These are phyloP conservation scores for Penicillium frequentans DNA, from an alignment of 2,329 filamentous ascomycete genomes.

Conservation along the genomic window DNA sequence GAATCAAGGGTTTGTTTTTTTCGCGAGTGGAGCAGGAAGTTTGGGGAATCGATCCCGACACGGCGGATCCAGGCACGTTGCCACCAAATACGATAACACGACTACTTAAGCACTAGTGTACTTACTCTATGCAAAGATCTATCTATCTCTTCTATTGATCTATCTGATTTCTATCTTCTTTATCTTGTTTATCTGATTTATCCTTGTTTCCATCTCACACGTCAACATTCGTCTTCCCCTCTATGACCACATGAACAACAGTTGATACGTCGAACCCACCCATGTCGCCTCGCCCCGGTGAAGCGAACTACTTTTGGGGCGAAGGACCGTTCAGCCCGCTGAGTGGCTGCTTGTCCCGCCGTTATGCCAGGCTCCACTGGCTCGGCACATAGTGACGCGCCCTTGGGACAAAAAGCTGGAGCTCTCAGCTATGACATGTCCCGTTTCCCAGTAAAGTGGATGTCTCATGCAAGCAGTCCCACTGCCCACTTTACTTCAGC, in stretches of 20 bases:
- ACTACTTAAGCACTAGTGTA: neutral
- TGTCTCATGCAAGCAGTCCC: constrained; percentile 8
- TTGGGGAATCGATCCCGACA: constrained; percentile 13
- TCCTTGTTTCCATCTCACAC: too few relatives aligned
- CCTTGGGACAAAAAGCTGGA: constrained; percentile 13
- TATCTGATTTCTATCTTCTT: neutral
- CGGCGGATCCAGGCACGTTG: constrained; percentile 15
- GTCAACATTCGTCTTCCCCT: neutral
- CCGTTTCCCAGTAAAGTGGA: neutral
- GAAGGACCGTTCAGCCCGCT: neutral
- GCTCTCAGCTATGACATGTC: constrained; percentile 15
- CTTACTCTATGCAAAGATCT: neutral
- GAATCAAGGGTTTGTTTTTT: constrained; percentile 14
- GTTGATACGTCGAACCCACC: constrained; percentile 19
- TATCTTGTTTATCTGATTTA: neutral
- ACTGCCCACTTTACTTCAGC: neutral
- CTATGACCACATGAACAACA: neutral
- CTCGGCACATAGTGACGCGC: constrained; percentile 15
- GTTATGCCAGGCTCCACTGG: constrained; percentile 19
- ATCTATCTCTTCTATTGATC: neutral
- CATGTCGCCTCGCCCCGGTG: constrained; percentile 9
- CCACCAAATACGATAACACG: neutral
- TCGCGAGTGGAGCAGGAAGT: constrained; percentile 15
- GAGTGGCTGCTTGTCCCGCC: constrained; percentile 15
- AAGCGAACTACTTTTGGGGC: constrained; percentile 14